Conservation (phyloP, 805 yeast species). For the Myxozyma melibiosi region DNA sequence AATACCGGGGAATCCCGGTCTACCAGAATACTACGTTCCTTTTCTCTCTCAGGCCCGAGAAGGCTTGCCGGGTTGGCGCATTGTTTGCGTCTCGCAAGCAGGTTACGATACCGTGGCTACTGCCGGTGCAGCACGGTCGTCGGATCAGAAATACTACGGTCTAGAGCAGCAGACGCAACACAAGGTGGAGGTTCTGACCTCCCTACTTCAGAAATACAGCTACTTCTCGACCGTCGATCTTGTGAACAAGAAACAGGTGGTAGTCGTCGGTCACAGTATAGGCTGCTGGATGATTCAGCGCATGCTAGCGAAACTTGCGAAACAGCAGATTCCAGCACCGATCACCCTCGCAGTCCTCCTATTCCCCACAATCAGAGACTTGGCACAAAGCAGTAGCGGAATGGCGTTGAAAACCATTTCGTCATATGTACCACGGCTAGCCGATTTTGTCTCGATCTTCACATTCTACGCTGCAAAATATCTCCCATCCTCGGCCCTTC, state of each 20-base stretch:
- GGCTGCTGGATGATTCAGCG: conserved; percentile 69
- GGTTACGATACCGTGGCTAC: conserved; percentile 49
- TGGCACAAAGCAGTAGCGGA: conserved; percentile 53
- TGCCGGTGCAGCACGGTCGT: neutral
- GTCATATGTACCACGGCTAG: conserved; percentile 30
- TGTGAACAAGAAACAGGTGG: conserved; percentile 43
- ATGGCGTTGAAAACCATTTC: conserved; percentile 38
- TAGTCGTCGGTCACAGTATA: conserved; percentile 68
- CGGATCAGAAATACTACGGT: conserved; percentile 41
- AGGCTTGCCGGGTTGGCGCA: conserved; percentile 51
- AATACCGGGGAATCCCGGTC: conserved; percentile 80
- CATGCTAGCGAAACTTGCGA: conserved; percentile 43
- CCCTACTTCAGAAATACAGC: conserved; percentile 34
- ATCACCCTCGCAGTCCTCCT: conserved; percentile 58
- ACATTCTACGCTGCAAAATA: conserved; percentile 30
- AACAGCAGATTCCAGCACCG: conserved; percentile 36
- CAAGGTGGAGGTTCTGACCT: conserved; percentile 54
- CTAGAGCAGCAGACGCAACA: conserved; percentile 62
- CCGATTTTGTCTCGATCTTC: conserved; percentile 39
- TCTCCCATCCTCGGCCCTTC: conserved; percentile 37
- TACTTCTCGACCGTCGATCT: conserved; percentile 2
- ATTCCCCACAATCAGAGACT: conserved; percentile 70
- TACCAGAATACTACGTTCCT: conserved; percentile 62
- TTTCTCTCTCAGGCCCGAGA: conserved; percentile 52
- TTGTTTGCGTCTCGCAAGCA: conserved; percentile 65